These are phyloP conservation scores for Abrus precatorius DNA, from an alignment of 306 rosid genomes.

Conservation along the genomic window DNA sequence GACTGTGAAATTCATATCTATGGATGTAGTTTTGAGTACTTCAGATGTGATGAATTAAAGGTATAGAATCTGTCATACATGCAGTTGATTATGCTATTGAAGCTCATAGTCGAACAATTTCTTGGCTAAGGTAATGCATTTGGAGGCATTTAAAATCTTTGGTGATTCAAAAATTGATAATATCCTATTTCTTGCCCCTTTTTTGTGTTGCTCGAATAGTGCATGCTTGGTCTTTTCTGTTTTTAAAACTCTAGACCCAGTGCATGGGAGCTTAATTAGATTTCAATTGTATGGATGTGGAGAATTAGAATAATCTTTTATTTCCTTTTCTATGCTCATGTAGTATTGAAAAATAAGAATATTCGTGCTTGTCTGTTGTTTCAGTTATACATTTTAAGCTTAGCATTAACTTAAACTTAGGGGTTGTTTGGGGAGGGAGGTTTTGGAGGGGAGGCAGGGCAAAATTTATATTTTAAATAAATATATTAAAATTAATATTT, in stretches of 20 bases:
- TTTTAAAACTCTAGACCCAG: background rate
- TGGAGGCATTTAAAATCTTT: slow-evolving; percentile 2
- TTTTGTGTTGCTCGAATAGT: background rate
- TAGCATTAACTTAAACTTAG: background rate
- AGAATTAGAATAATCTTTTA: background rate
- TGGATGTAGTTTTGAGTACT: slow-evolving; percentile 21
- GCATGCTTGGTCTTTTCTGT: background rate
- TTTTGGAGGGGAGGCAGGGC: too few species aligned
- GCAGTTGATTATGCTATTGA: slow-evolving; percentile 34
- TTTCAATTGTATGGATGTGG: background rate
- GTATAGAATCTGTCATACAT: slow-evolving; percentile 32
- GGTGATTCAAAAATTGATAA: background rate
- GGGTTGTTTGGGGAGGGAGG: too few species aligned
- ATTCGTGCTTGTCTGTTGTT: background rate
- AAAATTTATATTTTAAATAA: too few species aligned
- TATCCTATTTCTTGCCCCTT: background rate
- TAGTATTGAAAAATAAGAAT: background rate
- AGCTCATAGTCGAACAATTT: slow-evolving; percentile 33
- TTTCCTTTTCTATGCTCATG: background rate
- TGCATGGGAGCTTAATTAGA: background rate
- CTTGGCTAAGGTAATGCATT: slow-evolving; percentile 9
- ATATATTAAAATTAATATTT: too few species aligned
- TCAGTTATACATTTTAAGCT: background rate
- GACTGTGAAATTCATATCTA: slow-evolving; percentile 20
- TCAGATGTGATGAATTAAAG: slow-evolving; percentile 20